Percentiles rank a stretch among this genome's conserved stretches.
Evolutionary conservation across 1,284 basidiomycete genomes (phyloP).

Genomic region (Peniophora sp.): DNA sequence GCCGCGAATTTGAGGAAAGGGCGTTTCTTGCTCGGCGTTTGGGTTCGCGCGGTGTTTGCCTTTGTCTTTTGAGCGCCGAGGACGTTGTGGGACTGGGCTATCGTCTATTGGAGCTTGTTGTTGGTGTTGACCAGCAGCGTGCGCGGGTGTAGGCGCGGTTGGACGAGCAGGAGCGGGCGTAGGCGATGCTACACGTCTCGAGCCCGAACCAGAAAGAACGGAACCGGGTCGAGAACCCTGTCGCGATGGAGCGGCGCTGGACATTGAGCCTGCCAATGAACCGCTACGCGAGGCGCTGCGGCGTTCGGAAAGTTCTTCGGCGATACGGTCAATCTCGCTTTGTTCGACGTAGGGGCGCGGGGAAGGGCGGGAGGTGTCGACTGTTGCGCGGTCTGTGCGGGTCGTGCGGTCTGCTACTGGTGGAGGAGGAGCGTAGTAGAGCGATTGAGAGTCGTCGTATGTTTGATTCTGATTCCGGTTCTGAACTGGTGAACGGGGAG

Average conservation of each 20-base stretch:
- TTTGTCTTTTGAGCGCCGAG: conserved; percentile 4
- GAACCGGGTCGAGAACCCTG: too few species aligned
- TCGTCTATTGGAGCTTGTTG: not conserved
- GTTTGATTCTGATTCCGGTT: not conserved
- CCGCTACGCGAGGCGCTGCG: conserved; percentile 19
- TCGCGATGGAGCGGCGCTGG: conserved; percentile 9
- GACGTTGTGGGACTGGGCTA: conserved; percentile 1
- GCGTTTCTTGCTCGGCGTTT: conserved; percentile 24
- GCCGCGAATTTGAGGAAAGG: conserved; percentile 78
- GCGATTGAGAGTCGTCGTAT: not conserved
- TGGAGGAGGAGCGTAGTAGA: conserved; percentile 9
- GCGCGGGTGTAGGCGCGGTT: conserved; percentile 8
- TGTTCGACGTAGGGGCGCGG: conserved; percentile 32
- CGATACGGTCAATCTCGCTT: conserved; percentile 46
- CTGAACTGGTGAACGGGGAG: not conserved
- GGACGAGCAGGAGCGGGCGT: conserved; percentile 4
- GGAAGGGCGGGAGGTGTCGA: conserved; percentile 22
- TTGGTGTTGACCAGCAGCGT: conserved; percentile 3
- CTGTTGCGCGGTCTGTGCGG: conserved; percentile 38
- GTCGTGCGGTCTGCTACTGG: conserved; percentile 28
- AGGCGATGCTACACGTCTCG: not conserved
- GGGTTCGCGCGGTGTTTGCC: conserved; percentile 4
- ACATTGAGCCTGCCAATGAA: conserved; percentile 2
- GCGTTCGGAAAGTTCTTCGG: conserved; percentile 50
- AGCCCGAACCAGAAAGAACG: too few species aligned